Evolutionary conservation across 2,329 filamentous ascomycete species (phyloP).

Genomic region (Sordariomycetes sp.): DNA sequence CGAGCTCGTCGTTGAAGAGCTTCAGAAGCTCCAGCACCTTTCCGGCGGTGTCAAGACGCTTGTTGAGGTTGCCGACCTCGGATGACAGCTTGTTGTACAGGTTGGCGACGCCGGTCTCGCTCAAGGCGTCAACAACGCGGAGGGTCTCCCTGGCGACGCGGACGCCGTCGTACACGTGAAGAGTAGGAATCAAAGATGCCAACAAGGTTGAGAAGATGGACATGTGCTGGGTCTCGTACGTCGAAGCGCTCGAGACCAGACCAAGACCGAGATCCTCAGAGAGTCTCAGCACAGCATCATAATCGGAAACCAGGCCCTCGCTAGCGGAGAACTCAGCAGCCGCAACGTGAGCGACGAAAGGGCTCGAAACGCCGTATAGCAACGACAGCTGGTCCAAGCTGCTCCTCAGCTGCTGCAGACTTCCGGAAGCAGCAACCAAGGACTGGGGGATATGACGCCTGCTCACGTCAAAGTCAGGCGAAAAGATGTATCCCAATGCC

Average conservation of each 20-base stretch:
- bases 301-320: constrained; percentile 76
- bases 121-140: constrained; percentile 72
- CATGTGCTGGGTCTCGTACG: constrained; percentile 94
- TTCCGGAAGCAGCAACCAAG: constrained; percentile 77
- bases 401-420: constrained; percentile 69
- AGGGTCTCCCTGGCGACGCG: constrained; percentile 75
- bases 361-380: constrained; percentile 84
- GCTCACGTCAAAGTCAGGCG: constrained; percentile 85
- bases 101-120: constrained; percentile 59
- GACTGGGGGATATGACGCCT: constrained; percentile 90
- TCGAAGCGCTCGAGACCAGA: constrained; percentile 74
- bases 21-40: constrained; percentile 63
- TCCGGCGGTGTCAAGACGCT: constrained; percentile 63
- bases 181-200: constrained; percentile 67
- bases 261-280: constrained; percentile 87
- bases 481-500: constrained; percentile 95
- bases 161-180: constrained; percentile 85
- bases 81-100: constrained; percentile 59
- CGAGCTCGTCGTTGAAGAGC: constrained; percentile 81
- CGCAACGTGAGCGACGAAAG: constrained; percentile 85
- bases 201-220: constrained; percentile 77
- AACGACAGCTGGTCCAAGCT: constrained; percentile 85
- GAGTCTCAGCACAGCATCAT: constrained; percentile 67
- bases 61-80: constrained; percentile 52
- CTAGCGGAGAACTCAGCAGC: constrained; percentile 72